Evolutionary conservation across 2,329 filamentous ascomycete genomes (phyloP), one percentile per base, ranked within the genome.

Genomic region (Diaporthe citriasiana): DNA sequence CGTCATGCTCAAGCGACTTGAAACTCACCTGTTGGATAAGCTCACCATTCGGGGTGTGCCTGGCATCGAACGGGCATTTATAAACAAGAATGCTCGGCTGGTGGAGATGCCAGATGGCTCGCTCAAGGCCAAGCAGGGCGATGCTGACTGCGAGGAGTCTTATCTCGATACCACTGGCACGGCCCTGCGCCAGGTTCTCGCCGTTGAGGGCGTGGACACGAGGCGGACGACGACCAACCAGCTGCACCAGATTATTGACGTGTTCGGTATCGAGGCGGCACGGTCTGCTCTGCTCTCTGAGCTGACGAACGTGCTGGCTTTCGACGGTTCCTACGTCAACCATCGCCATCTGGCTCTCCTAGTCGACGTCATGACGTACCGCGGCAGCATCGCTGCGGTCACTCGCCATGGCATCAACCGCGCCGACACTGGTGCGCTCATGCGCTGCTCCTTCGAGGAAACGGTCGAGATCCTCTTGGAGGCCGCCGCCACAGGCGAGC

Each of bases 391-490:
- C 80, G 98, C 98, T 83, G 96, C 97, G 19, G 96, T 99, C 77
- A 99, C 97, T 72, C 94, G 97, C 84, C 97, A 99, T 82, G 97
- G 97, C 85, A 99, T 99, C 87, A 99, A 99, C 87, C 92, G 97
- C 79, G 95, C 96, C 35, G 97, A 99, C 82, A 99, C 97, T 76
- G 97, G 97, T 87, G 97, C 97, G 13, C 89, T 99, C 79, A 99
- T 99, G 97, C 93, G 97, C 83, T 99, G 97, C 88, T 99, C 97
- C 2, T 99, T 99, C 85, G 97, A 99, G 85, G 97, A 99, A 84
- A 99, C 97, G 0, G 97, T 99, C 53, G 97, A 99, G 82, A 99
- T 99, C 87, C 88, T 99, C 70, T 91, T 99, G 27, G 97, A 99
- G 82, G 97, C 97, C 75, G 97, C 97, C 33, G 95, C 95, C 22